Conservation (phyloP, 2,329 filamentous ascomycete genomes). For the Aspergillus thermomutatus region DNA sequence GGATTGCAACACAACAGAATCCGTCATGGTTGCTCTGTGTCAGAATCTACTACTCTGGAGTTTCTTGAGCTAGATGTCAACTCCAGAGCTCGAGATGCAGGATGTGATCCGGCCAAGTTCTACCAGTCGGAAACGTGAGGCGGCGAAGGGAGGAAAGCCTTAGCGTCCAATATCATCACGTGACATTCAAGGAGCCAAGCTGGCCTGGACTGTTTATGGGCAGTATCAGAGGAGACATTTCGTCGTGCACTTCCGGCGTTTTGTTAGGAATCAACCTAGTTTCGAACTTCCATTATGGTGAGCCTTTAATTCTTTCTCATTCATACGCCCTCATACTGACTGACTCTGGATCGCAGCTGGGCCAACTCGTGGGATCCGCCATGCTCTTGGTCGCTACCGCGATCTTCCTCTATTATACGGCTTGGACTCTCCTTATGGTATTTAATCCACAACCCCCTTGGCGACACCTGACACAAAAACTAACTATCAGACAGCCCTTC, state of each 20-base stretch:
- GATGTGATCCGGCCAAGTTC: not conserved
- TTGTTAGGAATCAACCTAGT: not conserved
- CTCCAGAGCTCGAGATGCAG: slow-evolving; percentile 7
- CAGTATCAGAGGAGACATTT: not conserved
- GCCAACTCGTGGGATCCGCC: slow-evolving; percentile 75
- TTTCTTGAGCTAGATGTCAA: slow-evolving; percentile 3
- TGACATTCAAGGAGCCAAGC: slow-evolving; percentile 17
- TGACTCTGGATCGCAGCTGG: slow-evolving; percentile 62
- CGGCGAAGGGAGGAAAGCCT: slow-evolving; percentile 20
- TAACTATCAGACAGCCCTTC: slow-evolving; percentile 66
- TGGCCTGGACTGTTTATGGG: slow-evolving; percentile 9
- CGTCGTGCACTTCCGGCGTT: not conserved
- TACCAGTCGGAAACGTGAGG: slow-evolving; percentile 10
- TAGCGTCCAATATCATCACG: slow-evolving; percentile 16
- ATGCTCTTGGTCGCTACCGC: slow-evolving; percentile 72
- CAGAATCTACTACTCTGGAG: slow-evolving; percentile 18
- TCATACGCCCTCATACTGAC: not conserved
- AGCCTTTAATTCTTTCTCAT: not conserved
- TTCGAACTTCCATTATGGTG: not conserved
- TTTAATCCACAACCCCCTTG: slow-evolving; percentile 2
- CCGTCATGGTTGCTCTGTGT: slow-evolving; percentile 28
- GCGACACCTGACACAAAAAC: not conserved
- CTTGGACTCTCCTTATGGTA: slow-evolving; percentile 98
- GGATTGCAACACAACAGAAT: slow-evolving; percentile 49
- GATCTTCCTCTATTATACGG: slow-evolving; percentile 87